phyloP scores from a whole-genome alignment of 805 yeast species.

The Wickerhamiella shivajii region DNA sequence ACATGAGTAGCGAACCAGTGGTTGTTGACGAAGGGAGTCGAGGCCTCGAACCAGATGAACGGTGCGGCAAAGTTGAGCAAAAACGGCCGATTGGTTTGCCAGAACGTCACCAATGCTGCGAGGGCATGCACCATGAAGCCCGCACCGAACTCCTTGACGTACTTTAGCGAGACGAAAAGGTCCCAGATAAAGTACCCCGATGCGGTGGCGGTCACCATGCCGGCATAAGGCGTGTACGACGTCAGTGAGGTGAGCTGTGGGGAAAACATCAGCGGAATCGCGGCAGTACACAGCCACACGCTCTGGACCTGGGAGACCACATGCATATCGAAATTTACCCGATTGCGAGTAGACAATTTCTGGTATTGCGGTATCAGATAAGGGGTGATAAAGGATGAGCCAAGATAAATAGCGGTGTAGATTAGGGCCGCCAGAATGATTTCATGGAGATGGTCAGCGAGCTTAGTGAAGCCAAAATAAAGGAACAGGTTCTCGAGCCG shows the following conservation, averaged over 20 bases:
- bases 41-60: conserved; percentile 71
- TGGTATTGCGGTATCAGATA: conserved; percentile 38
- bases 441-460: conserved; percentile 45
- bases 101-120: conserved; percentile 66
- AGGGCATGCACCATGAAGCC: conserved; percentile 75
- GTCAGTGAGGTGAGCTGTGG: conserved; percentile 41
- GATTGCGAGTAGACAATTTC: conserved; percentile 30
- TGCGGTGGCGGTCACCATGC: conserved; percentile 57
- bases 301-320: conserved; percentile 80
- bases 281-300: conserved; percentile 40
- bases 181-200: conserved; percentile 93
- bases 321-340: conserved; percentile 77
- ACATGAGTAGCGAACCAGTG: conserved; percentile 81
- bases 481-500: conserved; percentile 9
- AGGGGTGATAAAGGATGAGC: conserved; percentile 39
- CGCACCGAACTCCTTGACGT: conserved; percentile 57
- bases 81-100: conserved; percentile 50
- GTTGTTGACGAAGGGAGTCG: conserved; percentile 88
- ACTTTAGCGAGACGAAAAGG: conserved; percentile 45
- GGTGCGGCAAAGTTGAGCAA: conserved; percentile 70
- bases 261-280: conserved; percentile 54
- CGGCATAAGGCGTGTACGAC: conserved; percentile 65
- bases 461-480: conserved; percentile 17
- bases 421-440: conserved; percentile 42
- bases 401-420: conserved; percentile 40